phyloP scores from a whole-genome alignment of 768 basidiomycete species.

The Xanthoconium stramineum region DNA sequence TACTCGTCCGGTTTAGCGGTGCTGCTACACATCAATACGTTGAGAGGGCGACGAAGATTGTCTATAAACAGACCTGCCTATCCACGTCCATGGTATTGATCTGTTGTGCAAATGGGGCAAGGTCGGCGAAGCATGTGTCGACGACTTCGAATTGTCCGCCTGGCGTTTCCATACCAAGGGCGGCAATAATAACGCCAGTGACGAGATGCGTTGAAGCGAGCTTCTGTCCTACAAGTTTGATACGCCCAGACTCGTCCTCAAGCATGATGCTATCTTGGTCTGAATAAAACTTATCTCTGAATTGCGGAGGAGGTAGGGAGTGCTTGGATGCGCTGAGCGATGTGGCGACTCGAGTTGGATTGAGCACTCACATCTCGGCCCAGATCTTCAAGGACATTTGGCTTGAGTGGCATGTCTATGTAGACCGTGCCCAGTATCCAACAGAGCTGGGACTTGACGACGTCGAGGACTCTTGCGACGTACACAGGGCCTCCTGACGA shows the following conservation, averaged over 20 bases:
- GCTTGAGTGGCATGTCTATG: constrained; percentile 98
- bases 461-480: constrained; percentile 83
- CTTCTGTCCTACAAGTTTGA: constrained; percentile 77
- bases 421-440: constrained; percentile 95
- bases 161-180: constrained; percentile 85
- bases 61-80: constrained; percentile 35
- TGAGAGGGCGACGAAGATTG: constrained; percentile 4
- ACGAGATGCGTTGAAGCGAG: constrained; percentile 65
- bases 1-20: constrained; percentile 54
- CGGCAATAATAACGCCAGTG: constrained; percentile 89
- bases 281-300: constrained; percentile 70
- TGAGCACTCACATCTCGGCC: constrained; percentile 75
- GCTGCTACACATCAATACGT: constrained; percentile 10
- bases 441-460: constrained; percentile 79
- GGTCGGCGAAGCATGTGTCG: constrained; percentile 80
- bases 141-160: constrained; percentile 92
- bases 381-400: constrained; percentile 95
- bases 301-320: constrained; percentile 84
- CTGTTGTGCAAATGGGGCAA: constrained; percentile 55
- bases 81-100: constrained; percentile 62
- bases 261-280: constrained; percentile 79
- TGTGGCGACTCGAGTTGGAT: constrained; percentile 3
- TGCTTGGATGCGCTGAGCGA: constrained; percentile 48
- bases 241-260: constrained; percentile 95
- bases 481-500: constrained; percentile 60